Evolutionary conservation across 1,284 basidiomycete genomes (phyloP).

Genomic region (Apiotrichum siamense): DNA sequence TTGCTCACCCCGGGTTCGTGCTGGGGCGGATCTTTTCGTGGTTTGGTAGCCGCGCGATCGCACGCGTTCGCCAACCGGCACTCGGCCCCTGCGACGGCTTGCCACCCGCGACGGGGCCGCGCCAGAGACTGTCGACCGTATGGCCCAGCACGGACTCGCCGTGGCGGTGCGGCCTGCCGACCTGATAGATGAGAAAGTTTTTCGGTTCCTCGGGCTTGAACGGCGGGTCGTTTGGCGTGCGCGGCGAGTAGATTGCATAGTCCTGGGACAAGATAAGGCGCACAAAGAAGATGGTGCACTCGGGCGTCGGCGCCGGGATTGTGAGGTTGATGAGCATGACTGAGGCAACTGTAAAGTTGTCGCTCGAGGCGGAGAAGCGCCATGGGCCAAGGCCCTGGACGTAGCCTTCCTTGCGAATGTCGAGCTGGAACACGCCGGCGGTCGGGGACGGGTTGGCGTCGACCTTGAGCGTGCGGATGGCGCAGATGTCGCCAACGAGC

Average conservation of each 20-base stretch:
- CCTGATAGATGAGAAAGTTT: constrained; percentile 36
- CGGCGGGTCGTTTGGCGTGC: constrained; percentile 35
- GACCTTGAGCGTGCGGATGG: constrained; percentile 31
- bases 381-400: constrained; percentile 42
- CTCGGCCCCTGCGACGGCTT: background rate
- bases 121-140: constrained; percentile 32
- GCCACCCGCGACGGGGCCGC: constrained; percentile 31
- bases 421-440: constrained; percentile 30
- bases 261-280: constrained; percentile 38
- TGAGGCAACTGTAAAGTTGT: constrained; percentile 41
- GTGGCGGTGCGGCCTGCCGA: constrained; percentile 28
- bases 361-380: constrained; percentile 35
- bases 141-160: constrained; percentile 28
- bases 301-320: constrained; percentile 31
- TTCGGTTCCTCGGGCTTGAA: constrained; percentile 27
- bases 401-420: constrained; percentile 39
- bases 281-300: constrained; percentile 40
- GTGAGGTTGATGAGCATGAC: constrained; percentile 33
- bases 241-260: constrained; percentile 37
- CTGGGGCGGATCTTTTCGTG: constrained; percentile 44
- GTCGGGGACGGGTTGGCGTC: constrained; percentile 37
- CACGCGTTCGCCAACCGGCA: constrained; percentile 30
- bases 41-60: constrained; percentile 39
- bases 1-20: constrained; percentile 42
- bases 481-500: constrained; percentile 40